phyloP scores from a whole-genome alignment of 345 rosid species.

The Brassica nigra region DNA sequence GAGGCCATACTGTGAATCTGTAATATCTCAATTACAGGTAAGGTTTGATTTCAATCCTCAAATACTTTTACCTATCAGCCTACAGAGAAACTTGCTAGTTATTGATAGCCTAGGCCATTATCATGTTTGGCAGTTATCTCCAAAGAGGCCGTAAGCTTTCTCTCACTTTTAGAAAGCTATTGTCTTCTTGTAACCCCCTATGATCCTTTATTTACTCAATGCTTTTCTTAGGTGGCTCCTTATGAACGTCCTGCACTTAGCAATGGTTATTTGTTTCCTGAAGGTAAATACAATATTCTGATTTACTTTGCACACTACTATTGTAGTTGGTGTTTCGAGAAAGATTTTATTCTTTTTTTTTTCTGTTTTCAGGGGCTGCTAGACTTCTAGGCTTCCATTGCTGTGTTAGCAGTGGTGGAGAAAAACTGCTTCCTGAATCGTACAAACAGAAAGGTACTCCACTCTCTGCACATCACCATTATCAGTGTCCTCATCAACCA shows the following conservation, averaged over 20 bases:
- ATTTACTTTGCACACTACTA: not conserved
- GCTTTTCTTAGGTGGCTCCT: conserved; percentile 73
- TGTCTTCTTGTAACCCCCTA: not conserved
- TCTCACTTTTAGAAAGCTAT: not conserved
- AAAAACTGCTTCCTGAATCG: conserved; percentile 87
- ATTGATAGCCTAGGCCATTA: too few relatives aligned
- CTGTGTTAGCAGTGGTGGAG: conserved; percentile 98
- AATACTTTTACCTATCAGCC: too few relatives aligned
- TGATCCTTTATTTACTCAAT: conserved; percentile 8
- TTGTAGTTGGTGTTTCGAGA: not conserved
- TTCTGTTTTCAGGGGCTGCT: conserved; percentile 76
- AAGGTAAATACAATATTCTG: conserved; percentile 46
- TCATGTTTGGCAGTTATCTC: conserved; percentile 93
- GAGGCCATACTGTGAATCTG: too few relatives aligned
- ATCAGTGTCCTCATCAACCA: not conserved
- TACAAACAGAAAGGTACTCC: conserved; percentile 78
- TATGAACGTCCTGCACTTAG: conserved; percentile 96
- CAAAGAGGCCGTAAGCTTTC: conserved; percentile 74
- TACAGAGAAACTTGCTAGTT: too few relatives aligned
- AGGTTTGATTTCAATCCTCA: too few relatives aligned
- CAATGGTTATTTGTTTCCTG: conserved; percentile 88
- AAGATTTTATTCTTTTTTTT: not conserved
- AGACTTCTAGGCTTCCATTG: conserved; percentile 96
- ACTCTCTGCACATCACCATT: not conserved
- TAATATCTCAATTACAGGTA: too few relatives aligned